These are phyloP conservation scores for Solanum chacoense DNA, from an alignment of 305 asterid species.

Conservation along the genomic window DNA sequence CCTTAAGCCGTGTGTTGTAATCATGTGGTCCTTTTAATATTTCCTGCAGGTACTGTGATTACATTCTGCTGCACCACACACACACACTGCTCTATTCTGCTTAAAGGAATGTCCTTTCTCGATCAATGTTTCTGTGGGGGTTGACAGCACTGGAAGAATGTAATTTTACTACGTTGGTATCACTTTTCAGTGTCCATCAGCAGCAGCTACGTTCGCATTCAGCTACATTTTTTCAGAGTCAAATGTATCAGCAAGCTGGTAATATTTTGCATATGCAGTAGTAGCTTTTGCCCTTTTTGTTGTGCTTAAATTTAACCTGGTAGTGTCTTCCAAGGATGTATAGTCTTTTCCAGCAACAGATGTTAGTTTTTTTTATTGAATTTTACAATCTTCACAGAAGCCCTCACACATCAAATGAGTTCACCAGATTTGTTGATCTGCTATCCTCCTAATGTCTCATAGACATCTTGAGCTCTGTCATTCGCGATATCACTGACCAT, in stretches of 20 bases:
- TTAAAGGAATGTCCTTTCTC: not conserved
- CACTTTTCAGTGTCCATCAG: not conserved
- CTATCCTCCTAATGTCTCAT: slow-evolving; percentile 6
- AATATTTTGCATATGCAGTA: not conserved
- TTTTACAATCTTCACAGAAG: not conserved
- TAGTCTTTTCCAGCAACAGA: not conserved
- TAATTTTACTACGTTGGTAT: not conserved
- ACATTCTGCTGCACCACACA: not conserved
- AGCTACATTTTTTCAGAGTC: not conserved
- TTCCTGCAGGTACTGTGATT: not conserved
- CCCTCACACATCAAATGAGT: not conserved
- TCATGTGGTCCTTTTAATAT: not conserved
- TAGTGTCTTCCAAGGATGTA: not conserved
- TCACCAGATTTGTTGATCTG: not conserved
- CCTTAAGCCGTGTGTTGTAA: not conserved
- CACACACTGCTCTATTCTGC: not conserved
- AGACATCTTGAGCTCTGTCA: slow-evolving; percentile 6
- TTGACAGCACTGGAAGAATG: not conserved
- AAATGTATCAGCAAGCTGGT: not conserved
- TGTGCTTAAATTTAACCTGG: not conserved
- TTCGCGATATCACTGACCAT: slow-evolving; percentile 11
- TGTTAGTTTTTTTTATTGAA: not conserved
- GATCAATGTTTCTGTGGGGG: not conserved
- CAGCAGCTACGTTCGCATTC: not conserved
- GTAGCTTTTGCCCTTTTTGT: not conserved